Evolutionary conservation across 768 basidiomycete species (phyloP).

Genomic region (Gloeopeniophorella convolvens): DNA sequence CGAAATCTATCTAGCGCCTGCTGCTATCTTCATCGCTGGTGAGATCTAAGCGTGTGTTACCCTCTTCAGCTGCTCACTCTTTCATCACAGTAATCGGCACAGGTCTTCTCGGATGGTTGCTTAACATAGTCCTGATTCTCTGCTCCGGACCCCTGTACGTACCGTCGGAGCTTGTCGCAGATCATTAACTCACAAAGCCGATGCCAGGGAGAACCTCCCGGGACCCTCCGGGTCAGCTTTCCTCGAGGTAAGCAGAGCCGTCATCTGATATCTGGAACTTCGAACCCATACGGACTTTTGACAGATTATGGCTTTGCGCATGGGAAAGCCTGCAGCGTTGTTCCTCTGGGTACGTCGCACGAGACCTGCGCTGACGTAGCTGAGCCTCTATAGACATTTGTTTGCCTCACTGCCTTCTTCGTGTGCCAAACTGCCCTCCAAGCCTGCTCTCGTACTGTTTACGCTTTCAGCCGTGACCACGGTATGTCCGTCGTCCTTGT

Average conservation of each 20-base stretch:
- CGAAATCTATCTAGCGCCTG: constrained; percentile 11
- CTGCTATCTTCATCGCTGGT: constrained; percentile 12
- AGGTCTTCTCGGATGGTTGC: constrained; percentile 74
- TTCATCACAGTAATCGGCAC: constrained; percentile 70
- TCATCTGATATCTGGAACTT: background rate
- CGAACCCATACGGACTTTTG: background rate
- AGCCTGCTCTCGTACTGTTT: constrained; percentile 74
- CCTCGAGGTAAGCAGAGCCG: constrained; percentile 40
- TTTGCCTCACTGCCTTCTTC: constrained; percentile 84
- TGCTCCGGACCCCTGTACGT: constrained; percentile 73
- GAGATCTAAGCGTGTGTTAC: background rate
- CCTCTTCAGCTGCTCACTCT: constrained; percentile 48
- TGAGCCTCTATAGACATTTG: constrained; percentile 42
- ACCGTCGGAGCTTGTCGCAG: background rate
- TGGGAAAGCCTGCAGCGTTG: constrained; percentile 70
- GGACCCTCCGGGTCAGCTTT: constrained; percentile 68
- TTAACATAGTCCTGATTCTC: constrained; percentile 82
- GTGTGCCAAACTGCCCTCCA: constrained; percentile 78
- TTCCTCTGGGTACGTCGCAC: constrained; percentile 59
- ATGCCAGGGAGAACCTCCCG: constrained; percentile 51
- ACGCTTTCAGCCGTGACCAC: constrained; percentile 78
- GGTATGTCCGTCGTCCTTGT: constrained; percentile 33
- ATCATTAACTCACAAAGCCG: constrained; percentile 2
- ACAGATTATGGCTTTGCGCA: constrained; percentile 67
- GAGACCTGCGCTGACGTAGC: background rate